A percentile compares a stretch with the other conserved stretches of the same genome.
Conservation (phyloP, 2,329 filamentous ascomycete genomes). For the Arthrobotrys sinensis region DNA sequence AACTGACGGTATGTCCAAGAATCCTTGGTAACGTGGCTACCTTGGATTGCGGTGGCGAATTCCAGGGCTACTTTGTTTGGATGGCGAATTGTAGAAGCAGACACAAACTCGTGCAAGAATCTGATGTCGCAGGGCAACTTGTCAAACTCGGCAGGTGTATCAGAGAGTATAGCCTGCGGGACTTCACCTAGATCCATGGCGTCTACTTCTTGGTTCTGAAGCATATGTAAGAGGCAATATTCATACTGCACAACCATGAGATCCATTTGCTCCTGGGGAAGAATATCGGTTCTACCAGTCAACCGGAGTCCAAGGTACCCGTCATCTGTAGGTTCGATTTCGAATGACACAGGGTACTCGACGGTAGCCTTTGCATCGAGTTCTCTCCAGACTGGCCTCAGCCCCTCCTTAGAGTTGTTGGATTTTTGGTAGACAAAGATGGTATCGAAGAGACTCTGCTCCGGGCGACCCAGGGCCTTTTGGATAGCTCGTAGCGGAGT, state of each 20-base stretch:
- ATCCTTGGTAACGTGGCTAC: conserved; percentile 68
- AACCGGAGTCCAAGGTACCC: conserved; percentile 75
- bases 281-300: conserved; percentile 76
- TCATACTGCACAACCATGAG: conserved; percentile 82
- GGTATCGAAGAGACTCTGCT: conserved; percentile 83
- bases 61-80: conserved; percentile 80
- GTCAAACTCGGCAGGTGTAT: conserved; percentile 75
- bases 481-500: conserved; percentile 81
- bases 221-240: conserved; percentile 74
- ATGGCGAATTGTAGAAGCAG: conserved; percentile 72
- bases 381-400: conserved; percentile 73
- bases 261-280: conserved; percentile 79
- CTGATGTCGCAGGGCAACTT: conserved; percentile 74
- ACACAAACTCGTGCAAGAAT: conserved; percentile 84
- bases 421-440: conserved; percentile 85
- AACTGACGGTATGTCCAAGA: conserved; percentile 84
- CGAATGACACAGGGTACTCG: conserved; percentile 82
- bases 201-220: conserved; percentile 70
- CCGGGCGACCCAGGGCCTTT: conserved; percentile 77
- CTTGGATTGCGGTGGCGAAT: conserved; percentile 76
- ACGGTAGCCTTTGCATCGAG: conserved; percentile 78
- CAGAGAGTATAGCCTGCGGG: conserved; percentile 73
- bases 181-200: conserved; percentile 68
- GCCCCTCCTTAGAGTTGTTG: conserved; percentile 62
- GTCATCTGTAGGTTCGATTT: conserved; percentile 75